Percentiles rank a stretch among this genome's conserved stretches.
phyloP scores from a whole-genome alignment of 129 eudicot genomes.

The Centaurea solstitialis region DNA sequence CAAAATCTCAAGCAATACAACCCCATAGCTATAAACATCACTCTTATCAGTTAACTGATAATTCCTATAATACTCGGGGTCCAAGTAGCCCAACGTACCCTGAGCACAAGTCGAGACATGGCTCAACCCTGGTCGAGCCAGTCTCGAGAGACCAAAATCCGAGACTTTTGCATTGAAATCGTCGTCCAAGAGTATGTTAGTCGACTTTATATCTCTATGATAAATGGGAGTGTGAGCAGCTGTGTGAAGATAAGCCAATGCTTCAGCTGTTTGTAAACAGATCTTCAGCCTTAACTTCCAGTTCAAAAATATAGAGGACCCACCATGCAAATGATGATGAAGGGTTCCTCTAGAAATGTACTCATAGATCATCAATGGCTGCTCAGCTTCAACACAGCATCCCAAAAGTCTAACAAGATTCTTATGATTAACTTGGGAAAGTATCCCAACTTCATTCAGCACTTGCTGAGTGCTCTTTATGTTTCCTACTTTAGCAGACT shows the following conservation, averaged over 20 bases:
- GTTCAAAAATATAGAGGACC: slow-evolving; percentile 32
- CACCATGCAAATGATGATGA: slow-evolving; percentile 48
- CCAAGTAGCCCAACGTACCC: slow-evolving; percentile 59
- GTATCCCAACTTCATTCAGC: slow-evolving; percentile 55
- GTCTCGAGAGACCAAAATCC: slow-evolving; percentile 45
- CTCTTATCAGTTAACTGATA: slow-evolving; percentile 57
- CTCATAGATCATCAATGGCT: slow-evolving; percentile 58
- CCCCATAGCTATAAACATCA: slow-evolving; percentile 57
- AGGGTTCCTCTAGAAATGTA: slow-evolving; percentile 51
- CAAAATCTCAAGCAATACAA: slow-evolving; percentile 55
- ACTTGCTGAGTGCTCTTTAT: slow-evolving; percentile 54
- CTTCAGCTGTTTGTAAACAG: slow-evolving; percentile 53
- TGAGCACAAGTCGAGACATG: slow-evolving; percentile 64
- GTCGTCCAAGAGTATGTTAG: slow-evolving; percentile 46
- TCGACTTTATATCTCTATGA: slow-evolving; percentile 51
- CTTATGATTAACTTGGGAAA: slow-evolving; percentile 55
- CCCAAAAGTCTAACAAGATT: slow-evolving; percentile 54
- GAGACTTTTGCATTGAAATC: slow-evolving; percentile 47
- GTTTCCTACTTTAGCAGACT: slow-evolving; percentile 53
- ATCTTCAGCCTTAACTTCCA: slow-evolving; percentile 50
- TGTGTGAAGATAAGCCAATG: slow-evolving; percentile 49
- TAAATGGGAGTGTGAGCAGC: slow-evolving; percentile 53
- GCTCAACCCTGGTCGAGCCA: slow-evolving; percentile 58
- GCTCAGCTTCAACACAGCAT: slow-evolving; percentile 52
- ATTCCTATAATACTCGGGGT: slow-evolving; percentile 56